Conservation (phyloP, 1,139 yeast species). For the Yamadazyma diospyri region DNA sequence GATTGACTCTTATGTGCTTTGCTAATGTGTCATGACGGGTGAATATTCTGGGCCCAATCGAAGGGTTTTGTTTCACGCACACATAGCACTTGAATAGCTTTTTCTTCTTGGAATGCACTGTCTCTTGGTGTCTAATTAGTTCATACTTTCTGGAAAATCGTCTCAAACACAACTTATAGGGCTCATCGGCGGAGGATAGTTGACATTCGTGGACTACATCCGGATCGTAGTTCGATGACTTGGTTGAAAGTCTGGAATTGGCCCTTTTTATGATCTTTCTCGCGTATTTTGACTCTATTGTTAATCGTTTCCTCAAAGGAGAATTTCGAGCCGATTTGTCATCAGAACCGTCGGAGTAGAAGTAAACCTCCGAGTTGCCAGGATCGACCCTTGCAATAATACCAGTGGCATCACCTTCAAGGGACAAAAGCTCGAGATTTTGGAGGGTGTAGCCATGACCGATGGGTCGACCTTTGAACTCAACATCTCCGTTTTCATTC, state of each 20-base stretch:
- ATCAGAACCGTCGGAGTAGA: constrained; percentile 26
- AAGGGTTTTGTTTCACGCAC: constrained; percentile 64
- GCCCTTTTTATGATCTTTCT: constrained; percentile 23
- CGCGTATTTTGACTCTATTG: constrained; percentile 28
- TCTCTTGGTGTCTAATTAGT: constrained; percentile 90
- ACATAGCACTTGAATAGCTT: constrained; percentile 83
- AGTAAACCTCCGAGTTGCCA: not conserved
- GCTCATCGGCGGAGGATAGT: constrained; percentile 45
- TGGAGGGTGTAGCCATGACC: constrained; percentile 2
- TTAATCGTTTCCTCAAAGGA: constrained; percentile 22
- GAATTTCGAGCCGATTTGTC: constrained; percentile 16
- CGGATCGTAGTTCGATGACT: constrained; percentile 47
- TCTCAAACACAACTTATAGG: constrained; percentile 65
- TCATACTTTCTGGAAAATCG: constrained; percentile 93
- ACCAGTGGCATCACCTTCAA: constrained; percentile 2
- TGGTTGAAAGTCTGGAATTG: constrained; percentile 24
- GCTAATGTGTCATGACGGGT: constrained; percentile 94
- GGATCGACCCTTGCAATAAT: constrained; percentile 3
- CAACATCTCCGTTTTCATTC: not conserved
- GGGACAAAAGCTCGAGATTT: constrained; percentile 2
- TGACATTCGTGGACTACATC: constrained; percentile 50
- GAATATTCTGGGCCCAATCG: constrained; percentile 63
- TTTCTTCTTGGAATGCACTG: constrained; percentile 88
- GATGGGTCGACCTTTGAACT: constrained; percentile 2
- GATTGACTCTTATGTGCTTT: constrained; percentile 88